These are phyloP conservation scores for Nannizziopsis arthrosporioides DNA, from an alignment of 2,329 filamentous ascomycete species.

Conservation along the genomic window DNA sequence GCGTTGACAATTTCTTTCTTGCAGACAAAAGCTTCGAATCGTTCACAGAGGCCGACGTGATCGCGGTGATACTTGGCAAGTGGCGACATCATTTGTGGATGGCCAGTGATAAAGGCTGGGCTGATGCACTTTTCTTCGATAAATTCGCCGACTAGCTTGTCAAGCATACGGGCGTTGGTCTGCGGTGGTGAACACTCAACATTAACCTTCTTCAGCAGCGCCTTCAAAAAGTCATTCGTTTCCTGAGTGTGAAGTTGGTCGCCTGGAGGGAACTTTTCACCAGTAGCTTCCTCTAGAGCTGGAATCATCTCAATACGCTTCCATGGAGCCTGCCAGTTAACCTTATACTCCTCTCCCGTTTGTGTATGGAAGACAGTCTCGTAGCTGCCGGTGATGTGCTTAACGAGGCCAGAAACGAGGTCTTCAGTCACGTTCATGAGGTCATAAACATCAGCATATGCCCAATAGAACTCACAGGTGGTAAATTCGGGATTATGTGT, in stretches of 20 bases:
- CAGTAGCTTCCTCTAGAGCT: conserved; percentile 74
- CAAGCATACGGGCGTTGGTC: conserved; percentile 92
- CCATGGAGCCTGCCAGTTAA: conserved; percentile 97
- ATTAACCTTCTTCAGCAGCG: conserved; percentile 74
- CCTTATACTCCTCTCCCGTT: conserved; percentile 70
- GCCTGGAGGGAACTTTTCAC: conserved; percentile 85
- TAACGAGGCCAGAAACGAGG: conserved; percentile 78
- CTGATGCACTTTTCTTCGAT: conserved; percentile 90
- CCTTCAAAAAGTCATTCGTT: conserved; percentile 77
- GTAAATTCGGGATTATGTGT: conserved; percentile 99
- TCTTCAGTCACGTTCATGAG: conserved; percentile 87
- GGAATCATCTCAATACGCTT: conserved; percentile 91
- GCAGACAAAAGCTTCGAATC: conserved; percentile 94
- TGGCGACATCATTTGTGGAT: conserved; percentile 81
- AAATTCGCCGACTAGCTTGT: conserved; percentile 87
- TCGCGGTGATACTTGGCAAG: conserved; percentile 88
- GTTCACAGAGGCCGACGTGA: conserved; percentile 76
- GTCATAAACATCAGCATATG: conserved; percentile 84
- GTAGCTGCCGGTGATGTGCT: conserved; percentile 75
- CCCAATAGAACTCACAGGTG: conserved; percentile 93
- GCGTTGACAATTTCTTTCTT: conserved; percentile 97
- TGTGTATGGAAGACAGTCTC: conserved; percentile 78
- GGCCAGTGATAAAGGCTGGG: conserved; percentile 82
- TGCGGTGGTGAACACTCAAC: conserved; percentile 81
- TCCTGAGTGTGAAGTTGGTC: conserved; percentile 82